Evolutionary conservation across 306 rosid genomes (phyloP), one percentile per base, ranked within the genome.

Genomic region (Canavalia gladiata): DNA sequence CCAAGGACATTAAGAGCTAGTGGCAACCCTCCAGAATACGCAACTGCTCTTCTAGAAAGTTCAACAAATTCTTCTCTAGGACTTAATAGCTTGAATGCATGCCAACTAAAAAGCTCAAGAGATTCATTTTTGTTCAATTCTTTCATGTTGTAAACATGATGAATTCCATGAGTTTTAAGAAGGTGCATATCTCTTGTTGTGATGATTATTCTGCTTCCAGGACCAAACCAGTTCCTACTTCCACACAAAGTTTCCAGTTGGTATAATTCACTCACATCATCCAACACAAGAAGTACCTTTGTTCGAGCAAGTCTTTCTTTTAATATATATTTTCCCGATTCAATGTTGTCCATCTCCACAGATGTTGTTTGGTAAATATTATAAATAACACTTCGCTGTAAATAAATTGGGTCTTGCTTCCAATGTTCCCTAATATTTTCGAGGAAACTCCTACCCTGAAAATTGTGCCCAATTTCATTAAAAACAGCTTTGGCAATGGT

Each of bases 91-190:
- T 64, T 54, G 73, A 83, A 83, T 31, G 86, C 86, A 28, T 83
- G 47, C 83, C 86, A 77, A 56, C 86, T 71, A 0, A 83, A 77
- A 55, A 77, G 86, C 33, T 83, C 69, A 45, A 77, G 54, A 18
- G 25, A 18, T 18, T 18, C 25, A 18, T 18, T 18, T 18, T 18
- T 0, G 25, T 18, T 18, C 25, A 18, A 18, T 18, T 18, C 25
- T 18, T 18, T 18, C 25, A 18, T 18, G 25, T 18, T 18, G 25
- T 18, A 18, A 18, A 28, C 5, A 6, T 5, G 0, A 2, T 83
- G 58, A 64, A 74, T 72, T 25, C 50, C 0, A 6, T 6, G 28
- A 5, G 25, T 43, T 1, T 12, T 35, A 2, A 82, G 81, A 4
- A 75, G 30, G 68, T 35, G 56, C 1, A 0, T 1, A 58, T 75